A percentile compares a stretch with the other conserved stretches of the same genome.
phyloP scores from a whole-genome alignment of 768 basidiomycete species.

The Lentinus brumalis region DNA sequence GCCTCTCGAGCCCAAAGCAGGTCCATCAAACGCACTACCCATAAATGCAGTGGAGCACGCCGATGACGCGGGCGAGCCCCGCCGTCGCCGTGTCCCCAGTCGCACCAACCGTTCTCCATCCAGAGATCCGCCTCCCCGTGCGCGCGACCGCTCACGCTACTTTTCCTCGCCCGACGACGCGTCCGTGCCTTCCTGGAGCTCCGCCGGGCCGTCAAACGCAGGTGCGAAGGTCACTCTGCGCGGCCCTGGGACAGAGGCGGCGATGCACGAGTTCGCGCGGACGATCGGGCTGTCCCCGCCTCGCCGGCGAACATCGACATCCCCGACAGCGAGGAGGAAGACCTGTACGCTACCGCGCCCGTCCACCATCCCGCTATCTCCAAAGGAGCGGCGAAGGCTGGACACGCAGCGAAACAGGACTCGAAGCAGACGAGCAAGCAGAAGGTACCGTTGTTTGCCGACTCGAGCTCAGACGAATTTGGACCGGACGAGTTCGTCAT shows the following conservation, averaged over 20 bases:
- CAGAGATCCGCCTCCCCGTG: slow-evolving; percentile 23
- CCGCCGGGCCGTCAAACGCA: slow-evolving; percentile 3
- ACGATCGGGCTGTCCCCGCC: slow-evolving; percentile 27
- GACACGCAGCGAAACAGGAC: neutral
- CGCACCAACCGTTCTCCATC: slow-evolving; percentile 18
- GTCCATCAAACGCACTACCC: slow-evolving; percentile 16
- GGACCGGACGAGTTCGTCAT: slow-evolving; percentile 36
- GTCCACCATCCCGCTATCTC: neutral
- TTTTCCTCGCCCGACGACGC: slow-evolving; percentile 11
- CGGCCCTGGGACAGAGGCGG: slow-evolving; percentile 12
- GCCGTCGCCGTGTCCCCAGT: slow-evolving; percentile 26
- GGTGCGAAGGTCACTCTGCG: slow-evolving; percentile 3
- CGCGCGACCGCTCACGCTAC: slow-evolving; percentile 20
- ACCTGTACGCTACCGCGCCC: neutral
- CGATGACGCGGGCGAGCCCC: slow-evolving; percentile 28
- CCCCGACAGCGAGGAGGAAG: slow-evolving; percentile 32
- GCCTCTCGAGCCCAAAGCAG: slow-evolving; percentile 16
- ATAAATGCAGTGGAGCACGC: slow-evolving; percentile 15
- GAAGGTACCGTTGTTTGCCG: neutral
- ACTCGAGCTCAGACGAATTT: slow-evolving; percentile 16
- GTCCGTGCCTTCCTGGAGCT: neutral
- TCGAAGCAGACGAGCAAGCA: slow-evolving; percentile 7
- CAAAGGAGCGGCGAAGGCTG: neutral
- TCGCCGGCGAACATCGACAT: slow-evolving; percentile 25
- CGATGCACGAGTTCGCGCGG: slow-evolving; percentile 34